Percentiles rank a stretch among this genome's conserved stretches.
Evolutionary conservation across 2,329 filamentous ascomycete genomes (phyloP).

Genomic region (Blastomyces parvus): DNA sequence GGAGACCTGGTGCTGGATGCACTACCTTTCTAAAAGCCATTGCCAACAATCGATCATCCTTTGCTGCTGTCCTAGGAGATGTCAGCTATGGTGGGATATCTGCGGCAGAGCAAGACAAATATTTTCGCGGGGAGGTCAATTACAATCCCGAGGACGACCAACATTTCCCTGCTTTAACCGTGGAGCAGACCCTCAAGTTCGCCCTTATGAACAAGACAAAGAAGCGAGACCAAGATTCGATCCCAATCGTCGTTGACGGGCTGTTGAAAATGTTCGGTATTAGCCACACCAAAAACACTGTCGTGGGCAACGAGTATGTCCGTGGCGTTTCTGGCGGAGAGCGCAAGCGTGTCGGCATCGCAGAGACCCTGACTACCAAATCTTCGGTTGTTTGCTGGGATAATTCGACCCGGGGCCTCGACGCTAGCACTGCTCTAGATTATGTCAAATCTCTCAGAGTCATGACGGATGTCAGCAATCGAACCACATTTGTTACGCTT

Average conservation of each 20-base stretch:
- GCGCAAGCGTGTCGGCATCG: conserved; percentile 69
- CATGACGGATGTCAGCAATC: conserved; percentile 67
- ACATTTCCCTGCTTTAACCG: conserved; percentile 64
- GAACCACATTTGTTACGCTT: conserved; percentile 60
- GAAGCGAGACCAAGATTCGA: conserved; percentile 53
- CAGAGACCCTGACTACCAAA: conserved; percentile 65
- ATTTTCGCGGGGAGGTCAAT: conserved; percentile 65
- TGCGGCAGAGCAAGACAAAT: conserved; percentile 56
- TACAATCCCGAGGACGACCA: conserved; percentile 71
- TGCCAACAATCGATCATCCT: conserved; percentile 58
- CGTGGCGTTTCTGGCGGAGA: conserved; percentile 72
- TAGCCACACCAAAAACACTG: conserved; percentile 61
- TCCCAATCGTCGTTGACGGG: conserved; percentile 46
- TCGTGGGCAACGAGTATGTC: conserved; percentile 63
- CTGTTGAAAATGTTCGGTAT: conserved; percentile 72
- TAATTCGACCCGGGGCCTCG: conserved; percentile 69
- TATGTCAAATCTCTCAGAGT: conserved; percentile 61
- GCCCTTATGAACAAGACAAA: conserved; percentile 66
- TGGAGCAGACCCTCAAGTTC: conserved; percentile 69
- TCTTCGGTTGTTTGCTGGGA: conserved; percentile 69
- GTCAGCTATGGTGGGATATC: conserved; percentile 64
- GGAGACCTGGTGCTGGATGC: conserved; percentile 64
- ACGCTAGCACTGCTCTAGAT: conserved; percentile 68
- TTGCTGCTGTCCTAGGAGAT: conserved; percentile 57
- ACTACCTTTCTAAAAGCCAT: conserved; percentile 69